Evolutionary conservation across 192 early-diverging fungal genomes (phyloP), one percentile per base, ranked within the genome.

Genomic region (Podila horticola): DNA sequence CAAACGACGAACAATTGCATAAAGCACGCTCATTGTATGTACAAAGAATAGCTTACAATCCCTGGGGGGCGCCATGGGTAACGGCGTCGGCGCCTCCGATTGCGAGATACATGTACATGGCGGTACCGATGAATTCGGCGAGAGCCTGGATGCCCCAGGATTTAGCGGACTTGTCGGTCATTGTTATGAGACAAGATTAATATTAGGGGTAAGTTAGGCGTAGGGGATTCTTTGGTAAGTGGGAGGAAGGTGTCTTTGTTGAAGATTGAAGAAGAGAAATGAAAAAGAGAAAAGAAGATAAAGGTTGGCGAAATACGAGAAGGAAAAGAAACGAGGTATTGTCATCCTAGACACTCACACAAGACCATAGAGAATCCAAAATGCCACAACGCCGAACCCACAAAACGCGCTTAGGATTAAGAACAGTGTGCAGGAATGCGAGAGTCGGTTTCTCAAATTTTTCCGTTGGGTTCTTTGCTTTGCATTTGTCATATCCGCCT

Each of bases 81-180:
- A 79, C 58, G 10, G 75, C 72, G 45, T 86, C 75, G 17, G 77
- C 83, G 17, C 83, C 85, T 45, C 74, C 79, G 15, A 86, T 48
- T 22, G 79, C 79, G 33, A 86, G 67, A 36, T 84, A 86, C 64
- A 86, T 71, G 72, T 71, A 86, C 41, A 86, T 79, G 41, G 66
- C 59, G 50, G 77, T 84, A 34, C 85, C 85, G 55, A 86, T 12
- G 33, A 86, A 81, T 49, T 86, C 83, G 24, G 67, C 83, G 28
- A 82, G 17, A 11, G 70, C 8, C 38, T 79, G 69, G 58, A 79
- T 55, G 8, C 52, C 68, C 58, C 45, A 71, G 26, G 62, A 52
- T 69, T 51, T 65, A 34, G 57, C 52, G 52, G 31, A 20, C 19
- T 24, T 67, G 28, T 48, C 49, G 20, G 52, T 9, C 48, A 17